Base-by-base conservation (phyloP, 2,329 filamentous ascomycete species). In the Cadophora sp. region DNA sequence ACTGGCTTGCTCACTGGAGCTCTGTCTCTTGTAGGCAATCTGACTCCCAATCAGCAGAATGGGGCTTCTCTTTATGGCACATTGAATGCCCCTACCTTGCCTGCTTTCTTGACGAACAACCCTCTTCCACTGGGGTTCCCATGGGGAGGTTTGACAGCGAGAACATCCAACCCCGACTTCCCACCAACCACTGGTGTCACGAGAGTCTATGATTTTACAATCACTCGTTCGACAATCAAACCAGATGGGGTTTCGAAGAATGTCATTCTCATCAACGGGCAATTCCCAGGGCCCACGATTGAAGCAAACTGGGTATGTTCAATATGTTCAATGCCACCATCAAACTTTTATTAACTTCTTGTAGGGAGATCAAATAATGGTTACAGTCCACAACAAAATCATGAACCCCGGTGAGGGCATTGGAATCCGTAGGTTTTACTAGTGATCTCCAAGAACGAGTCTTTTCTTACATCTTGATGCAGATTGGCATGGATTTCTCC, bases 221-320 rank as follows among this genome's bases (percentile, higher is more conserved):
- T 77, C n/a, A 67, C 67, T 11, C 69, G 75, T n/a, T 68, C 63
- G 8, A 71, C 71, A 50, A 73, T 76, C 36, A 70, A 73, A 8
- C 80, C 79, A 16, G 59, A 61, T 61, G 59, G 43, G n/a, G 59
- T 62, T 39, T 69, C 43, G 18, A 62, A 8, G 56, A 36, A 41
- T 24, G 47, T 62, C n/a, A 62, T 50, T 16, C 30, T 91, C 36
- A 80, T 91, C 74, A 91, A 92, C 73, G 86, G 85, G 9, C 83
- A 87, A 51, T 89, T 86, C 68, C 91, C 91, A 0, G 91, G 89
- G 2, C 91, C 91, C 1, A 81, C 83, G 16, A 86, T 93, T 66
- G 62, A 64, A 50, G 62, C 62, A 22, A 64, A 64, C 20, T 64
- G 62, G 62, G 59, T 61, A 20, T 5, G 43, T 48, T n/a, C 3